A percentile compares a stretch with the other conserved stretches of the same genome.
These are phyloP conservation scores for Neonectria magnoliae DNA, from an alignment of 2,329 filamentous ascomycete species.

Conservation along the genomic window DNA sequence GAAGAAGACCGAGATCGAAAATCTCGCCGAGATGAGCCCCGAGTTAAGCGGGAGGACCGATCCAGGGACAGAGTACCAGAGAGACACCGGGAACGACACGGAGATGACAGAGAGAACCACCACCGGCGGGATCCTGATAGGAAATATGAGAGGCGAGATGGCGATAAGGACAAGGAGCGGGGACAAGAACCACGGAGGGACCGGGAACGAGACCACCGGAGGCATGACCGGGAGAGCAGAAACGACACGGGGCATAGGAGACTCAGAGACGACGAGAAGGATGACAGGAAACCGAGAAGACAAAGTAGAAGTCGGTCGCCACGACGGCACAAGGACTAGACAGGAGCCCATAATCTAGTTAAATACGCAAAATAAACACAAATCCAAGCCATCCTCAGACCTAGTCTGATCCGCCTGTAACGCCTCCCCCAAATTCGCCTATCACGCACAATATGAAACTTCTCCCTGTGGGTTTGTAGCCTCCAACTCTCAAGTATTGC, in stretches of 20 bases:
- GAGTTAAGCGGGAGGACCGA: constrained; percentile 40
- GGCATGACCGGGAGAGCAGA: constrained; percentile 43
- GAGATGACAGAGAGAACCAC: constrained; percentile 38
- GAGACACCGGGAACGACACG: constrained; percentile 43
- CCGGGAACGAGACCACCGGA: constrained; percentile 40
- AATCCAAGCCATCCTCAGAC: constrained; percentile 25
- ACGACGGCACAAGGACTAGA: constrained; percentile 42
- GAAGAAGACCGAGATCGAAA: constrained; percentile 45
- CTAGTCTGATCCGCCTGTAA: constrained; percentile 34
- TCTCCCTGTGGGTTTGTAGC: constrained; percentile 9
- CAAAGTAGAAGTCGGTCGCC: constrained; percentile 59
- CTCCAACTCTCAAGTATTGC: constrained; percentile 46
- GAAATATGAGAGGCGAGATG: constrained; percentile 32
- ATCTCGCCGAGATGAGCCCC: constrained; percentile 52
- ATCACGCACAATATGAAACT: constrained; percentile 21
- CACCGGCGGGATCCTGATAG: constrained; percentile 40
- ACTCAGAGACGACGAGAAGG: constrained; percentile 42
- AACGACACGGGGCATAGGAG: constrained; percentile 42
- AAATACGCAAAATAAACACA: constrained; percentile 23
- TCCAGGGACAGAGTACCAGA: constrained; percentile 45
- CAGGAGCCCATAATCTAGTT: constrained; percentile 35
- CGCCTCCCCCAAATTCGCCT: constrained; percentile 37
- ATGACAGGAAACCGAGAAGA: constrained; percentile 37
- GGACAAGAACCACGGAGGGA: constrained; percentile 39
- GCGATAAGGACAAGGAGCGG: constrained; percentile 37